Percentiles rank a stretch among this genome's conserved stretches.
phyloP scores from a whole-genome alignment of 345 rosid genomes.

The Rhodamnia argentea region DNA sequence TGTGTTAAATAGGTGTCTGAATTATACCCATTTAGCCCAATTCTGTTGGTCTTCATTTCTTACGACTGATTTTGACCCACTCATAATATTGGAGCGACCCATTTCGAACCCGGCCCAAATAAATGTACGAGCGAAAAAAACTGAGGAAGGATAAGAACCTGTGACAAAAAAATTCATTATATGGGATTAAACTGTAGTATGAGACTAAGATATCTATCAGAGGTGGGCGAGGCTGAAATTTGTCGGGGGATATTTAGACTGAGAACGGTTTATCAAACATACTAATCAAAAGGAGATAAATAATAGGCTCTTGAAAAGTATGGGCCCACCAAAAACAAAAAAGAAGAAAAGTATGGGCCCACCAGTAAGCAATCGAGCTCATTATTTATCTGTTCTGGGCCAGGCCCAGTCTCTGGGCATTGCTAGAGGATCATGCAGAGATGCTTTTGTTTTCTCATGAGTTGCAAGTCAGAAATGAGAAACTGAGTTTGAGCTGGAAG shows the following conservation, averaged over 20 bases:
- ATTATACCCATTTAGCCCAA: not conserved
- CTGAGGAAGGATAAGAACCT: not conserved
- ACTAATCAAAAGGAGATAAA: not conserved
- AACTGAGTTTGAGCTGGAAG: not conserved
- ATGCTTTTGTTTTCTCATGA: not conserved
- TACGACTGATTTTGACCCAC: not conserved
- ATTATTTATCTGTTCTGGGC: not conserved
- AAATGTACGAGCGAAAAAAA: not conserved
- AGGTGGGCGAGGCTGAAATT: not conserved
- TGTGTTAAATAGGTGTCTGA: not conserved
- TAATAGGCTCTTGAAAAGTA: not conserved
- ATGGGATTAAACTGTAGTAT: not conserved
- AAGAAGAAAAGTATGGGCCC: not conserved
- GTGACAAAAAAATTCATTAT: not conserved
- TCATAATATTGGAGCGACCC: not conserved
- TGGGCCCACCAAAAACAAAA: not conserved
- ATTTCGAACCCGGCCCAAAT: not conserved
- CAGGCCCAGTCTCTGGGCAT: not conserved
- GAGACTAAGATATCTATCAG: not conserved
- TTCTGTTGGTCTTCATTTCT: not conserved
- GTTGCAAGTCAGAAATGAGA: not conserved
- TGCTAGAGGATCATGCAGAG: not conserved
- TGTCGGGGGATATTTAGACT: not conserved
- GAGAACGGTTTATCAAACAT: not conserved
- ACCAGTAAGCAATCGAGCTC: not conserved